Conservation (phyloP, 345 rosid genomes). For the Acer campestre region DNA sequence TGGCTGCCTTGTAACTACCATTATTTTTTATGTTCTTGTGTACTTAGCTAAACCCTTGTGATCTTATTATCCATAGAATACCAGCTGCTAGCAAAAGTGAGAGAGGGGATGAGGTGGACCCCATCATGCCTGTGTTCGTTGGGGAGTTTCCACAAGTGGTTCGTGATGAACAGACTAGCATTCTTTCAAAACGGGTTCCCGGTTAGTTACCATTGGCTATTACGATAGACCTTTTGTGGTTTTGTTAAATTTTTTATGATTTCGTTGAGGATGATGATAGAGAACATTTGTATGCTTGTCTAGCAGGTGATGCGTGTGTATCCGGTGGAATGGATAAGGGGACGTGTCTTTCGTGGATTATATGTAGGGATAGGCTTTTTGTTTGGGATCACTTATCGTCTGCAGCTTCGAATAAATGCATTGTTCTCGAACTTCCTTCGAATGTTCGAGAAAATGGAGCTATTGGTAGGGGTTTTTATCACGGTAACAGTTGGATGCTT, state of each 20-base stretch:
- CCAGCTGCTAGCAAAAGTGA: conserved; percentile 49
- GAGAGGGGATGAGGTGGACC: conserved; percentile 51
- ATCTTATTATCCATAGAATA: conserved; percentile 42
- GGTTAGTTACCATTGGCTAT: conserved; percentile 48
- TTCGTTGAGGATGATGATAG: conserved; percentile 16
- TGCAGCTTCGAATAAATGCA: conserved; percentile 49
- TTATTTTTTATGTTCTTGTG: too few relatives aligned
- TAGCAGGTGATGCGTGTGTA: conserved; percentile 51
- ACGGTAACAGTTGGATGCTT: conserved; percentile 59
- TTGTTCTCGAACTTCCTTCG: conserved; percentile 66
- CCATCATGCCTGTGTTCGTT: conserved; percentile 80
- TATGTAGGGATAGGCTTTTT: conserved; percentile 62
- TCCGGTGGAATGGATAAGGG: conserved; percentile 86
- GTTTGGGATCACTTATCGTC: conserved; percentile 75
- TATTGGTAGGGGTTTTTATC: conserved; percentile 29
- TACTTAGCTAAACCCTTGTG: background rate
- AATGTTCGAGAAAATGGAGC: conserved; percentile 34
- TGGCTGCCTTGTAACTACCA: too few relatives aligned
- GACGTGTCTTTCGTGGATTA: conserved; percentile 79
- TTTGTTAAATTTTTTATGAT: background rate
- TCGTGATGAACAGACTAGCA: conserved; percentile 65
- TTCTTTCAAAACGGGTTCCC: conserved; percentile 47
- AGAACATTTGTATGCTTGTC: conserved; percentile 22
- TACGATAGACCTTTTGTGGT: too few relatives aligned
- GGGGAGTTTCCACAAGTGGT: conserved; percentile 81